Conservation (phyloP, 805 yeast genomes). For the Metschnikowia vanudenii region DNA sequence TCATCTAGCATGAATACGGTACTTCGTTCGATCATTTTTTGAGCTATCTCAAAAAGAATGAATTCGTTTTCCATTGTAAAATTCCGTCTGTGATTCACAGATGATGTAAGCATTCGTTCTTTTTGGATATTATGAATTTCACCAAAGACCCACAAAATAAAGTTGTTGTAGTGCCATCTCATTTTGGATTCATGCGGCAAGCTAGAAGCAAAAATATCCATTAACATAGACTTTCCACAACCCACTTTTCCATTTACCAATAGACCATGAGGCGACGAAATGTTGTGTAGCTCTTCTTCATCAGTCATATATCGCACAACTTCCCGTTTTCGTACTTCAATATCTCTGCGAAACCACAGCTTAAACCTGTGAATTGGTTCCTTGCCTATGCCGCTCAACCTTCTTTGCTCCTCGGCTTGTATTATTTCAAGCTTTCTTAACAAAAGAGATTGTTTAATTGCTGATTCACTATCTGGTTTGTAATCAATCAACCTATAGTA, state of each 20-base stretch:
- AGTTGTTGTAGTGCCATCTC: constrained; percentile 70
- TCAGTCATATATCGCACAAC: constrained; percentile 52
- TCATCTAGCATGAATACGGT: constrained; percentile 67
- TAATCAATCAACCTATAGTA: constrained; percentile 60
- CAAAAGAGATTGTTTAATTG: constrained; percentile 42
- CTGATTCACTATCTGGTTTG: constrained; percentile 49
- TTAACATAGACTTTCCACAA: constrained; percentile 70
- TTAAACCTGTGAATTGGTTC: constrained; percentile 10
- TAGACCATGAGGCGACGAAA: constrained; percentile 64
- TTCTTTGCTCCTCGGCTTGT: constrained; percentile 26
- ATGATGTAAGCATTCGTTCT: constrained; percentile 38
- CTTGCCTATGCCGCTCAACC: constrained; percentile 18
- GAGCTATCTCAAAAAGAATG: constrained; percentile 63
- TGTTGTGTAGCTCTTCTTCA: constrained; percentile 55
- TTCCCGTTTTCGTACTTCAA: constrained; percentile 29
- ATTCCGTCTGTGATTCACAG: constrained; percentile 18
- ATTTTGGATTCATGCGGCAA: constrained; percentile 62
- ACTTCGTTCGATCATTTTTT: constrained; percentile 54
- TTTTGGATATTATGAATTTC: constrained; percentile 58
- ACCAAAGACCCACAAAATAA: constrained; percentile 64
- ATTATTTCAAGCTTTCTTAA: constrained; percentile 34
- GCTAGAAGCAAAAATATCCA: constrained; percentile 68
- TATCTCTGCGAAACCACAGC: constrained; percentile 30
- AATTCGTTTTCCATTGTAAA: constrained; percentile 55
- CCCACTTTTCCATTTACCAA: constrained; percentile 67